phyloP scores from a whole-genome alignment of 345 rosid species.

The Syzygium aromaticum region DNA sequence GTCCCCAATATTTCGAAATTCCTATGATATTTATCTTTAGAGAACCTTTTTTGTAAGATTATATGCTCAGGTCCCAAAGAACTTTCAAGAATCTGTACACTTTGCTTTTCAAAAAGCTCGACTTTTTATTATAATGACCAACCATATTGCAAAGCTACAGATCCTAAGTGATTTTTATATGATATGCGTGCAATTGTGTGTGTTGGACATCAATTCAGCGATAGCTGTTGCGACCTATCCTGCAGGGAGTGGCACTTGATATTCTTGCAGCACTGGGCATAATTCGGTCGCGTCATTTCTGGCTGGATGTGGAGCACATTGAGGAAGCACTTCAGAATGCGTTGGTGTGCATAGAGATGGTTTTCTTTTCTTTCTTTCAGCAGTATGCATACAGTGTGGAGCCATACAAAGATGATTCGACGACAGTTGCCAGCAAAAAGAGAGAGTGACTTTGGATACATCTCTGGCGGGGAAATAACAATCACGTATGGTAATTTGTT shows the following conservation, averaged over 20 bases:
- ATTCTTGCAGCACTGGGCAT: conserved; percentile 58
- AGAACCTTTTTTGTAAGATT: not conserved
- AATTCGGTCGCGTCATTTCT: conserved; percentile 66
- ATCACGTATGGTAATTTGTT: not conserved
- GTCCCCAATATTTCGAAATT: not conserved
- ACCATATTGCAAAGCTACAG: not conserved
- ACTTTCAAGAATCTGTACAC: not conserved
- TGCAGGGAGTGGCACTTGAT: conserved; percentile 72
- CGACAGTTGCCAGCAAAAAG: not conserved
- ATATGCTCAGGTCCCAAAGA: not conserved
- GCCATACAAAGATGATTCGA: conserved; percentile 33
- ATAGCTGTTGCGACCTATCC: not conserved
- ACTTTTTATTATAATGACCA: not conserved
- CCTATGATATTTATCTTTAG: not conserved
- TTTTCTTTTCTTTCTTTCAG: conserved; percentile 71
- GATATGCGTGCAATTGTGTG: not conserved
- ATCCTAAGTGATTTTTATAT: not conserved
- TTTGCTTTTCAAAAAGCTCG: not conserved
- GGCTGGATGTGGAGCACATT: conserved; percentile 95
- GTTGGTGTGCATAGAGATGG: conserved; percentile 84
- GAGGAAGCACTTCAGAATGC: conserved; percentile 89
- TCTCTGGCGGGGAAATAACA: not conserved
- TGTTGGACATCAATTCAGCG: not conserved
- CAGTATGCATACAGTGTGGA: conserved; percentile 62
- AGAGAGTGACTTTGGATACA: not conserved